A percentile compares a stretch with the other conserved stretches of the same genome.
Evolutionary conservation across 2,329 filamentous ascomycete species (phyloP).

Genomic region (Colletotrichum brevisporum): DNA sequence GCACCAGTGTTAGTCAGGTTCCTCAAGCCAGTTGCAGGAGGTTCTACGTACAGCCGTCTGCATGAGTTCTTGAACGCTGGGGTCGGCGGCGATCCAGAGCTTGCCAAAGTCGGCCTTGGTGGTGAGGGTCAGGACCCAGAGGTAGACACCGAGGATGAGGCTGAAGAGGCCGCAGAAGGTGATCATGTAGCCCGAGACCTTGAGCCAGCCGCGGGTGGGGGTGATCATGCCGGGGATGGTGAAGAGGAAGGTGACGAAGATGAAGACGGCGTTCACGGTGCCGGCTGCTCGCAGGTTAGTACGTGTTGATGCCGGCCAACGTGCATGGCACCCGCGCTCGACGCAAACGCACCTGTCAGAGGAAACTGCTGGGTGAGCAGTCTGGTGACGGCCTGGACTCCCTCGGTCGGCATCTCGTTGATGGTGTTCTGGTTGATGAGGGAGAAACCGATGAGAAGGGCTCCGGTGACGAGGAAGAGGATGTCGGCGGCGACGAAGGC

Average conservation of each 20-base stretch:
- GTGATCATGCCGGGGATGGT: slow-evolving; percentile 81
- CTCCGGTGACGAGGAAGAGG: slow-evolving; percentile 67
- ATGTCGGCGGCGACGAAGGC: slow-evolving; percentile 63
- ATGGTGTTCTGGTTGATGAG: slow-evolving; percentile 65
- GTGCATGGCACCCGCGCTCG: background rate
- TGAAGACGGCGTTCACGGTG: slow-evolving; percentile 79
- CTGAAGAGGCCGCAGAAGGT: slow-evolving; percentile 75
- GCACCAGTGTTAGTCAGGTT: slow-evolving; percentile 39
- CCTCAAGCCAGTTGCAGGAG: too few relatives aligned
- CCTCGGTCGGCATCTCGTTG: slow-evolving; percentile 59
- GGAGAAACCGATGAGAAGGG: slow-evolving; percentile 69
- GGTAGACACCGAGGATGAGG: slow-evolving; percentile 73
- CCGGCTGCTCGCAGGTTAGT: slow-evolving; percentile 64
- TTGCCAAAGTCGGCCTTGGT: slow-evolving; percentile 73
- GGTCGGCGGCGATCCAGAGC: slow-evolving; percentile 72
- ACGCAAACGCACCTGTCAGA: slow-evolving; percentile 56
- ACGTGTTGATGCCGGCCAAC: background rate
- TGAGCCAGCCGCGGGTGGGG: slow-evolving; percentile 77
- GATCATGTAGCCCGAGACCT: slow-evolving; percentile 76
- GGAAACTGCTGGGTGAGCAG: slow-evolving; percentile 69
- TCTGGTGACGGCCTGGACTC: slow-evolving; percentile 64
- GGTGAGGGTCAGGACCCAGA: slow-evolving; percentile 82
- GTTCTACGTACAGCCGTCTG: slow-evolving; percentile 73
- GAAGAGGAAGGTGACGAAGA: slow-evolving; percentile 78
- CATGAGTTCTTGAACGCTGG: slow-evolving; percentile 75